These are phyloP conservation scores for Penstemon barbatus DNA, from an alignment of 257 asterid species.

Conservation along the genomic window DNA sequence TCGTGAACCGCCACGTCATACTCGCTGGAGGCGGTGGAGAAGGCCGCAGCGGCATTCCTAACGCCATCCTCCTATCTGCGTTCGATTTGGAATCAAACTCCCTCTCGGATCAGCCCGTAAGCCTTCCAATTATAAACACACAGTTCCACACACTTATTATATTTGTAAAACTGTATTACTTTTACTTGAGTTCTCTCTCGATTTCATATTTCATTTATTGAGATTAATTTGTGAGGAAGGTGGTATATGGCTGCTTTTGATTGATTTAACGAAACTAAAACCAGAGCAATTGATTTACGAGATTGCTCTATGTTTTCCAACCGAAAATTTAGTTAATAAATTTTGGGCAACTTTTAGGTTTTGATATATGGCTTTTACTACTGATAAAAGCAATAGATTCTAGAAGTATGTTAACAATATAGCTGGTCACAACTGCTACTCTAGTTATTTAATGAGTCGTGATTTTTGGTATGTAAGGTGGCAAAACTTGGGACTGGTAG, in stretches of 20 bases:
- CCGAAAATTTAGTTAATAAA: neutral
- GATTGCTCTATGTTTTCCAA: conserved; percentile 6
- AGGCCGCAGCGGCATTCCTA: conserved; percentile 83
- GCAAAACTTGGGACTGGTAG: conserved; percentile 67
- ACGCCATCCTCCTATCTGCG: conserved; percentile 64
- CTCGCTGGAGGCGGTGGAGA: conserved; percentile 98
- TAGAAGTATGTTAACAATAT: no score
- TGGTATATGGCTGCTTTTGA: neutral
- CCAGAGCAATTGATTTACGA: conserved; percentile 3
- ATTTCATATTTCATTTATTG: conserved; percentile 1
- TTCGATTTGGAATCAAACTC: conserved; percentile 51
- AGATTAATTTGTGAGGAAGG: conserved; percentile 11
- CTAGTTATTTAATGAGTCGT: conserved; percentile 16
- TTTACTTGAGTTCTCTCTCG: neutral
- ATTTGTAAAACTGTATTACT: no score
- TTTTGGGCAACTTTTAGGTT: conserved; percentile 7
- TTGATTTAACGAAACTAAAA: conserved; percentile 7
- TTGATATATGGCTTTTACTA: no score
- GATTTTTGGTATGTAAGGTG: conserved; percentile 45
- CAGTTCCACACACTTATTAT: neutral
- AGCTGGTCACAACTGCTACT: neutral
- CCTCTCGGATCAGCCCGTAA: conserved; percentile 80
- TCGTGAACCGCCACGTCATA: conserved; percentile 45
- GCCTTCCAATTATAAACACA: conserved; percentile 17
- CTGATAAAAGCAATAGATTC: neutral